Base-by-base conservation (phyloP, 257 asterid genomes). In the Asclepias syriaca region DNA sequence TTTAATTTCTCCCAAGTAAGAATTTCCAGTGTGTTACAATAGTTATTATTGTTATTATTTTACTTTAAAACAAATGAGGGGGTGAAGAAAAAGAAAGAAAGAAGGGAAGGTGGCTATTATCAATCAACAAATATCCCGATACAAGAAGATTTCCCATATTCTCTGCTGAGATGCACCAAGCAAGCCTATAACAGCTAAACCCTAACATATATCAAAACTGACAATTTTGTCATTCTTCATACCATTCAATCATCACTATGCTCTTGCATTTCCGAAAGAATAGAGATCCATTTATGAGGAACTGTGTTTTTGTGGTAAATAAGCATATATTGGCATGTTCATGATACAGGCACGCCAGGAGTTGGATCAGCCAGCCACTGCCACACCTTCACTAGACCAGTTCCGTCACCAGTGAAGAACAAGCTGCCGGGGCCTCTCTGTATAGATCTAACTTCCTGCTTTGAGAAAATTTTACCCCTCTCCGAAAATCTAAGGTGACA, bases 321-420 rank as follows among this genome's bases (percentile, higher is more conserved):
- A 21, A 49, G 34, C 34, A 72, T n/a, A 32, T n/a, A n/a, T 21
- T 49, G 63, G 5, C 27, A 18, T 6, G n/a, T 18, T 18, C n/a
- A 63, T 63, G 49, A 15, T 2, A 22, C 32, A 4, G 79, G 68
- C 24, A 37, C 43, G 22, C 86, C 66, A 21, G 86, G 19, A 56
- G 78, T 77, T 64, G 92, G 81, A 71, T 90, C 90, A 2, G 86
- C 66, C 19, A 80, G 77, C 97, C 99, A 95, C 66, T 83, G 84
- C 99, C 99, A 95, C 24, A 95, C 99, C 79, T 85, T 80, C 57
- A 95, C 90, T 77, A 80, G 88, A 63, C 99, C 99, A 6, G 93
- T 83, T 64, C 96, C 99, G 24, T 95, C 98, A 2, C 99, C 98
- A 0, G 98, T 89, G 79, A 95, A 95, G 78, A 95, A 95, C 81